Evolutionary conservation across 192 early-diverging fungal species (phyloP), one percentile per base, ranked within the genome.

Genomic region (Coemansia aciculifera): DNA sequence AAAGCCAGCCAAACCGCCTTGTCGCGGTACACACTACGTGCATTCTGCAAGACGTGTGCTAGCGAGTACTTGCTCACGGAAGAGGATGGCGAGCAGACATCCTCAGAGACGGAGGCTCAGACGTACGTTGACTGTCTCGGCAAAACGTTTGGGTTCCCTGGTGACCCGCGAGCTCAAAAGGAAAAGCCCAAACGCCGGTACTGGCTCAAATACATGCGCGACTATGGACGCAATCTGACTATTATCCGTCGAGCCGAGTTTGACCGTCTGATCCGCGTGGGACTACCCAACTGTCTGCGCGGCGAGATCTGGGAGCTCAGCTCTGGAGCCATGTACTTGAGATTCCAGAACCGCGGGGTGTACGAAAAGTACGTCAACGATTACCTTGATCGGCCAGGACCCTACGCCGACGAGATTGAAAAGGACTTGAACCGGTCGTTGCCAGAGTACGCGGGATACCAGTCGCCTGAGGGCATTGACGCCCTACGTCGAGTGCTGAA

Each of bases 291-390:
- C 73, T 75, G 83, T 27, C 75, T 98, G 69, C 87, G 96, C 24
- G 95, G 94, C 34, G 96, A 98, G 76, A 87, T 96, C 29, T 98
- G 96, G 96, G 96, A 98, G 74, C 81, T 92, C 17, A 91, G 90
- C 78, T 91, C 89, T 59, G 96, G 96, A 21, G 88, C 95, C 19
- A 90, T 96, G 68, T 92, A 89, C 49, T 85, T 94, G 72, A 84
- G 96, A 39, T 94, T 89, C 75, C 89, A 91, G 84, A 92, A 95
- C 72, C 81, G 85, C 8, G 94, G 95, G 12, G 88, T 94, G 49
- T 98, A 95, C 76, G 74, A 77, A 32, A 69, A 74, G 37, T 77
- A 79, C 39, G 74, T 79, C 21, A 74, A 63, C 59, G 85, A 92
- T 46, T 87, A 95, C 51, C 82, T 85, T 29, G 91, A 89, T 19